These are phyloP conservation scores for Actinomortierella ambigua DNA, from an alignment of 371 early-diverging fungal genomes.

Conservation along the genomic window DNA sequence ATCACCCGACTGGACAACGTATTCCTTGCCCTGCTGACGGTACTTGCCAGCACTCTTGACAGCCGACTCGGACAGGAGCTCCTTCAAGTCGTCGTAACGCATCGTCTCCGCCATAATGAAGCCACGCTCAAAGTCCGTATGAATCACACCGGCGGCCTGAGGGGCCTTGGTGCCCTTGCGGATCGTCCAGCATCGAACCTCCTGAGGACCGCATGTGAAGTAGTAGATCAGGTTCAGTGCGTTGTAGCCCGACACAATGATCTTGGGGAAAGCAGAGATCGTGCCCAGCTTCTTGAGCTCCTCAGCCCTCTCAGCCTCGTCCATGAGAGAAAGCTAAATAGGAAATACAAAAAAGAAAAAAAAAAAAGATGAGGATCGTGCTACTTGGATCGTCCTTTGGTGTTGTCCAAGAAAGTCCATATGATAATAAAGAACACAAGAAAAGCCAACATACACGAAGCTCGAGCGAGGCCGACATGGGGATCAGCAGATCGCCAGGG, in stretches of 20 bases:
- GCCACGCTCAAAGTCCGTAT: conserved; percentile 88
- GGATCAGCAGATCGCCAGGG: conserved; percentile 87
- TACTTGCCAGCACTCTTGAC: conserved; percentile 84
- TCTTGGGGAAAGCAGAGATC: conserved; percentile 69
- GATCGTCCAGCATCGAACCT: conserved; percentile 61
- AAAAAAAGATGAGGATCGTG: too few species aligned
- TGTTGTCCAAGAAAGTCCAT: conserved; percentile 22
- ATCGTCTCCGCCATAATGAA: conserved; percentile 95
- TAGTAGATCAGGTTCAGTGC: conserved; percentile 87
- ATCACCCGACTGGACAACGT: conserved; percentile 80
- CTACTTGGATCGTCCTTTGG: too few species aligned
- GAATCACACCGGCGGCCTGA: conserved; percentile 92
- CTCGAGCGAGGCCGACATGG: conserved; percentile 89
- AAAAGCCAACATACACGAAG: conserved; percentile 51
- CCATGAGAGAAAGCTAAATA: conserved; percentile 49
- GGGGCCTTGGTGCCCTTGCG: conserved; percentile 84
- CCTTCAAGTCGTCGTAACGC: conserved; percentile 75
- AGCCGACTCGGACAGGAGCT: conserved; percentile 70
- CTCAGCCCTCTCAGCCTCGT: conserved; percentile 49
- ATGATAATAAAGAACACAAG: conserved; percentile 1
- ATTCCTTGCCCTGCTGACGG: conserved; percentile 74
- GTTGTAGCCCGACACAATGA: conserved; percentile 87
- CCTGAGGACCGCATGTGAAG: conserved; percentile 90
- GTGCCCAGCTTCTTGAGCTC: conserved; percentile 47
- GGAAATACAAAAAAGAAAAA: conserved; percentile 1